These are phyloP conservation scores for Malassezia furfur DNA, from an alignment of 1,284 basidiomycete species.

Conservation along the genomic window DNA sequence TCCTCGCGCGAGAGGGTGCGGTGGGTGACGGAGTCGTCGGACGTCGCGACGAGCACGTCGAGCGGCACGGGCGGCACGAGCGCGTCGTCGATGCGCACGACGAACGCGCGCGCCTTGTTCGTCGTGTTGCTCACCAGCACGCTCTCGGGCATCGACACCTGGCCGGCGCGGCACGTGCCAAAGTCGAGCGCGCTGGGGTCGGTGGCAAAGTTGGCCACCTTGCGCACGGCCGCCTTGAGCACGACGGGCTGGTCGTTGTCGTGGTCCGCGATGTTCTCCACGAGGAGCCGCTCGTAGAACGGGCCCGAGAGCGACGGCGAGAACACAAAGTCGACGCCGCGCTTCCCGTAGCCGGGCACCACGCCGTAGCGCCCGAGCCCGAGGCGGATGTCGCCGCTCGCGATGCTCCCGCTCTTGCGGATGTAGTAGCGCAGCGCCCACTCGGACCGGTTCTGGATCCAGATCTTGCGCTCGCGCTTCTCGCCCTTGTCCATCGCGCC, in stretches of 20 bases:
- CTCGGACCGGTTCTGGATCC: conserved; percentile 52
- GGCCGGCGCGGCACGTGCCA: conserved; percentile 35
- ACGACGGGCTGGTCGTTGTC: conserved; percentile 51
- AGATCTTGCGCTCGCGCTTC: conserved; percentile 51
- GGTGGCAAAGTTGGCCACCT: conserved; percentile 51
- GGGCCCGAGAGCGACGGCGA: conserved; percentile 49
- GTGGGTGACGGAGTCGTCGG: conserved; percentile 41
- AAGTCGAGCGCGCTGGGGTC: conserved; percentile 49
- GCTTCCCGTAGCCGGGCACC: conserved; percentile 52
- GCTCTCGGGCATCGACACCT: conserved; percentile 35
- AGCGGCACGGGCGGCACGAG: conserved; percentile 6
- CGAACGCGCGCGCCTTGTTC: conserved; percentile 50
- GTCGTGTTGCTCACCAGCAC: conserved; percentile 52
- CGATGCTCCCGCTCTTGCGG: conserved; percentile 53
- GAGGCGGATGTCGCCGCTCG: conserved; percentile 53
- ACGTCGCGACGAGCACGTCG: conserved; percentile 24
- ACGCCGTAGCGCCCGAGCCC: conserved; percentile 52
- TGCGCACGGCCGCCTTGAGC: conserved; percentile 52
- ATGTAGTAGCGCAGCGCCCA: conserved; percentile 52
- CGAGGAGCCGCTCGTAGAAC: conserved; percentile 52
- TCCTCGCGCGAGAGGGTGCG: conserved; percentile 51
- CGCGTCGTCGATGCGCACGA: conserved; percentile 45
- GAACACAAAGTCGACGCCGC: conserved; percentile 51
- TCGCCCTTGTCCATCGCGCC: conserved; percentile 53
- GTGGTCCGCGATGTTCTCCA: conserved; percentile 52